Evolutionary conservation across 2,329 filamentous ascomycete genomes (phyloP).

Genomic region (Meredithiella fracta): DNA sequence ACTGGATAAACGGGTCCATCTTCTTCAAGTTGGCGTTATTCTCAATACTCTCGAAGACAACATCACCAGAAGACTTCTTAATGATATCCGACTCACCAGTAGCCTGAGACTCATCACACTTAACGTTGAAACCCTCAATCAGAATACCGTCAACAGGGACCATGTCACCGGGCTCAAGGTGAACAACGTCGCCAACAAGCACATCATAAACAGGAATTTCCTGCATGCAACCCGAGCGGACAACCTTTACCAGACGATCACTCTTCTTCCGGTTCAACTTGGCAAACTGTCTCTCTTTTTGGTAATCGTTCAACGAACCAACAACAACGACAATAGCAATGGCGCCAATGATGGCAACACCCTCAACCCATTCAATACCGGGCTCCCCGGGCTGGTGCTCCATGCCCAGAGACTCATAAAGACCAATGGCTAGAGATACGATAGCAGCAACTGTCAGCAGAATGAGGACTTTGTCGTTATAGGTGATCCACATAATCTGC

Average conservation of each 20-base stretch:
- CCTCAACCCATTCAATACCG: slow-evolving; percentile 62
- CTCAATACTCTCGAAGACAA: slow-evolving; percentile 54
- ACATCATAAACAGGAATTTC: slow-evolving; percentile 56
- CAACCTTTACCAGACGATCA: slow-evolving; percentile 53
- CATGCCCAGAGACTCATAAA: slow-evolving; percentile 57
- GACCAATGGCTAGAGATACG: slow-evolving; percentile 56
- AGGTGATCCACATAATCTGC: slow-evolving; percentile 65
- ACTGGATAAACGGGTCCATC: slow-evolving; percentile 73
- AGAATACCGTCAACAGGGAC: slow-evolving; percentile 59
- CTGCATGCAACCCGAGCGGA: slow-evolving; percentile 53
- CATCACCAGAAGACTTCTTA: slow-evolving; percentile 49
- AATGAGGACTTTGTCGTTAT: slow-evolving; percentile 69
- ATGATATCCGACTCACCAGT: slow-evolving; percentile 68
- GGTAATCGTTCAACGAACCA: slow-evolving; percentile 62
- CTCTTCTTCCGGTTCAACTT: slow-evolving; percentile 67
- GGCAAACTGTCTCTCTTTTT: slow-evolving; percentile 66
- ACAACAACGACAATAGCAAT: slow-evolving; percentile 63
- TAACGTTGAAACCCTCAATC: slow-evolving; percentile 56
- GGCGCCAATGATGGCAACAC: slow-evolving; percentile 66
- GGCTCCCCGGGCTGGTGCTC: slow-evolving; percentile 34
- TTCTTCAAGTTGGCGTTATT: slow-evolving; percentile 50
- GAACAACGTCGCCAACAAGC: slow-evolving; percentile 52
- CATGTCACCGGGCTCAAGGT: slow-evolving; percentile 60
- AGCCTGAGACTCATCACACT: slow-evolving; percentile 62
- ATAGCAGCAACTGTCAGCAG: slow-evolving; percentile 53